Conservation (phyloP, 129 eudicot genomes). For the Ambrosia trifida region DNA sequence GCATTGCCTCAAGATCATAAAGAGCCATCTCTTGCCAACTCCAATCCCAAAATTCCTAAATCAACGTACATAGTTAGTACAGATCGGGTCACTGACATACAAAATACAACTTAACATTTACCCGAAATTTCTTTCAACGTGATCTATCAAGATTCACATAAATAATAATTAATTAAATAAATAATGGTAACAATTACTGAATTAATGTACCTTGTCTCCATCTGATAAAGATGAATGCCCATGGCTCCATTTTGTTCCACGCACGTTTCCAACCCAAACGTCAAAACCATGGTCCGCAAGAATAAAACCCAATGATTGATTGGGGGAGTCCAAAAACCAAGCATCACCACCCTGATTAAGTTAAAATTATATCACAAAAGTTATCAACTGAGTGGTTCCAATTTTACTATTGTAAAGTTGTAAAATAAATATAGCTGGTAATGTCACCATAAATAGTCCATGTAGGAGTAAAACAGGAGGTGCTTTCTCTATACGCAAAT, state of each 20-base stretch:
- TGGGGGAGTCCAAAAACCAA: constrained; percentile 83
- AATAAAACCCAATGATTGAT: constrained; percentile 82
- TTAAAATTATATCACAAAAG: constrained; percentile 10
- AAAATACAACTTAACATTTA: background rate
- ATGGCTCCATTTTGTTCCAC: constrained; percentile 96
- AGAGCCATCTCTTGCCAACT: constrained; percentile 97
- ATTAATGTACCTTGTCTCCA: constrained; percentile 59
- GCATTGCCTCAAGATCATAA: constrained; percentile 84
- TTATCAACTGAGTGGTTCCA: constrained; percentile 3
- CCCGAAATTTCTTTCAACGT: constrained; percentile 7
- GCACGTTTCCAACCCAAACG: constrained; percentile 95
- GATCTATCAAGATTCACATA: background rate
- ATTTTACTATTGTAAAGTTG: background rate
- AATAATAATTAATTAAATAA: background rate
- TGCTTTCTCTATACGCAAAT: constrained; percentile 32
- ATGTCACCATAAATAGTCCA: constrained; percentile 86
- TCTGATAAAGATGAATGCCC: constrained; percentile 84
- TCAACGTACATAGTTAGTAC: background rate
- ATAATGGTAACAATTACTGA: background rate
- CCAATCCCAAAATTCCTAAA: constrained; percentile 98
- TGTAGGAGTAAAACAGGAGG: constrained; percentile 86
- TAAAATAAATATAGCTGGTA: background rate
- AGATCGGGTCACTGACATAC: no score
- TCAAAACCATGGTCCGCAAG: constrained; percentile 90
- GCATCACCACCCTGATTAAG: constrained; percentile 90